These are phyloP conservation scores for Hanseniaspora occidentalis DNA, from an alignment of 805 yeast genomes.

Conservation along the genomic window DNA sequence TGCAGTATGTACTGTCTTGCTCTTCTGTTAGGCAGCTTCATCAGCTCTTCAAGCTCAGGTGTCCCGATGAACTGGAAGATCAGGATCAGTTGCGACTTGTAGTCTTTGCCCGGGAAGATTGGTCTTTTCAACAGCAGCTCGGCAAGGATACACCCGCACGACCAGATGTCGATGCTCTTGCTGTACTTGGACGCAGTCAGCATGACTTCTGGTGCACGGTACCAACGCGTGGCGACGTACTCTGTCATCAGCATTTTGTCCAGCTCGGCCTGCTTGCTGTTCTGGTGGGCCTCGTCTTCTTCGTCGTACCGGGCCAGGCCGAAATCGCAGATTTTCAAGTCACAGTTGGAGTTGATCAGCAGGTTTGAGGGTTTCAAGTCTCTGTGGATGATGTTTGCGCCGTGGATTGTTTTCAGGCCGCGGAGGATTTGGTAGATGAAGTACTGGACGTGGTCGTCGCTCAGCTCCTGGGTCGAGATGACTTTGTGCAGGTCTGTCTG, in stretches of 20 bases:
- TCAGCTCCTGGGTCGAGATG: conserved; percentile 65
- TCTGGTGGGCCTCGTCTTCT: conserved; percentile 11
- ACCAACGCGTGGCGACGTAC: conserved; percentile 96
- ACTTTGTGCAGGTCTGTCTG: conserved; percentile 79
- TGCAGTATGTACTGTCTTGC: conserved; percentile 75
- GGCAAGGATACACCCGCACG: conserved; percentile 90
- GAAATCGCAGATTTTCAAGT: conserved; percentile 86
- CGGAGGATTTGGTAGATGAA: conserved; percentile 84
- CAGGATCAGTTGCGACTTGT: conserved; percentile 77
- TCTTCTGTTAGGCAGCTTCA: conserved; percentile 60
- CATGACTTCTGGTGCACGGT: conserved; percentile 96
- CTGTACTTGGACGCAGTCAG: conserved; percentile 86
- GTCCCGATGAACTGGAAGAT: conserved; percentile 82
- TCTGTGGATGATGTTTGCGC: conserved; percentile 88
- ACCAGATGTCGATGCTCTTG: conserved; percentile 93
- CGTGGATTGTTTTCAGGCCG: conserved; percentile 82
- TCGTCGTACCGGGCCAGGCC: conserved; percentile 58
- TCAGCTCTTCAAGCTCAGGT: conserved; percentile 69
- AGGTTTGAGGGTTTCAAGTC: conserved; percentile 86
- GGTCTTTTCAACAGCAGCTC: conserved; percentile 82
- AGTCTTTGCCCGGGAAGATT: conserved; percentile 87
- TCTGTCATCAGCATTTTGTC: conserved; percentile 58
- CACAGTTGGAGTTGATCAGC: conserved; percentile 83
- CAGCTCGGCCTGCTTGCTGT: conserved; percentile 4
- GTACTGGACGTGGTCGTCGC: conserved; percentile 90